Percentiles rank a stretch among this genome's conserved stretches.
phyloP scores from a whole-genome alignment of 139 green algal species.

The Tetradesmus lagerheimii region DNA sequence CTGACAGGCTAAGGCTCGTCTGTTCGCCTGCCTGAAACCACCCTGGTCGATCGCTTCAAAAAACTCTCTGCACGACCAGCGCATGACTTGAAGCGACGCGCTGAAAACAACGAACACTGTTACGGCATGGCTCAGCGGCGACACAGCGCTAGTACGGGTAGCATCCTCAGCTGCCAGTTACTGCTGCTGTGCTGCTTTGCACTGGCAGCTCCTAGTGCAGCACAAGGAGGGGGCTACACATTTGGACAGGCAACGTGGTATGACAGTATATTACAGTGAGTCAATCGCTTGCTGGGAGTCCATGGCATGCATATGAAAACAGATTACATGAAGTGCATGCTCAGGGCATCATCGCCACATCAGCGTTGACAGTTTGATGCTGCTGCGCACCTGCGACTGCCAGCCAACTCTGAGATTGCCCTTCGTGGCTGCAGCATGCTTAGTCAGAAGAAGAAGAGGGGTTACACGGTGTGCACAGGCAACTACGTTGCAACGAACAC shows the following conservation, averaged over 20 bases:
- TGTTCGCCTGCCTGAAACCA: background rate
- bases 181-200: background rate
- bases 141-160: background rate
- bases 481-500: too few species aligned
- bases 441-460: too few species aligned
- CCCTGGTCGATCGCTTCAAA: background rate
- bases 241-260: slow-evolving; percentile 32
- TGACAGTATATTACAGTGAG: background rate
- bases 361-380: background rate
- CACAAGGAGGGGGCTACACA: background rate
- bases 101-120: too few species aligned
- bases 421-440: too few species aligned
- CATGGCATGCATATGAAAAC: too few species aligned
- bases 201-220: background rate
- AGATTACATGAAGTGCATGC: background rate
- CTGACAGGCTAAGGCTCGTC: background rate
- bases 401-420: too few species aligned
- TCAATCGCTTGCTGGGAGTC: background rate
- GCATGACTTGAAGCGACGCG: too few species aligned
- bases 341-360: background rate
- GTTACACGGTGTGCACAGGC: too few species aligned
- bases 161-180: background rate
- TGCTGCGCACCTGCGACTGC: background rate
- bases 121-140: background rate
- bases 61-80: background rate